Evolutionary conservation across 768 basidiomycete genomes (phyloP).

Genomic region (Grammothele lineata): DNA sequence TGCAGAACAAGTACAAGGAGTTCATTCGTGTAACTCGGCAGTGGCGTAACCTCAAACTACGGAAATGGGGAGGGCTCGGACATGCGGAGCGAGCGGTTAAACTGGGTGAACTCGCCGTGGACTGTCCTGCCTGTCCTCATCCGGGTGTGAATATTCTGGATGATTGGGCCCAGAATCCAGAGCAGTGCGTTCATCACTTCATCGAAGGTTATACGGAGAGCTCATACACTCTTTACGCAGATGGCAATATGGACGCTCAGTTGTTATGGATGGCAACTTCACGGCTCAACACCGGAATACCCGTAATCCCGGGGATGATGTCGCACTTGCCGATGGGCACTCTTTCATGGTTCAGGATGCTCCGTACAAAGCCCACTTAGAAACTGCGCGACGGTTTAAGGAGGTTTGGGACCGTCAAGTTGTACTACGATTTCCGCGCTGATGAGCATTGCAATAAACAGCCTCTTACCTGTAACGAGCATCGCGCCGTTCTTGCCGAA

Average conservation of each 20-base stretch:
- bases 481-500: too few species aligned
- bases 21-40: neutral
- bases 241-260: neutral
- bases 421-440: constrained; percentile 16
- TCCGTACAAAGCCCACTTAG: constrained; percentile 21
- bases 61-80: neutral
- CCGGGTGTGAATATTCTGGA: constrained; percentile 2
- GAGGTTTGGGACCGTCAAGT: neutral
- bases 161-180: neutral
- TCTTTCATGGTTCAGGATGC: constrained; percentile 22
- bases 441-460: constrained; percentile 16
- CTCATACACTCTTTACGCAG: neutral
- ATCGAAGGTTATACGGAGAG: neutral
- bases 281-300: constrained; percentile 13
- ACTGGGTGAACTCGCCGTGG: neutral
- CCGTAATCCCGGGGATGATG: constrained; percentile 21
- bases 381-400: neutral
- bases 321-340: constrained; percentile 24
- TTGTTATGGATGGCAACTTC: neutral
- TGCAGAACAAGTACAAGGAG: neutral
- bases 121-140: constrained; percentile 6
- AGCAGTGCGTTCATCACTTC: neutral
- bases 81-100: neutral
- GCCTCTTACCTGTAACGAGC: neutral
- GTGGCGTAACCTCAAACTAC: neutral